These are phyloP conservation scores for Mychonastes homosphaera DNA, from an alignment of 139 green algal genomes.

Conservation along the genomic window DNA sequence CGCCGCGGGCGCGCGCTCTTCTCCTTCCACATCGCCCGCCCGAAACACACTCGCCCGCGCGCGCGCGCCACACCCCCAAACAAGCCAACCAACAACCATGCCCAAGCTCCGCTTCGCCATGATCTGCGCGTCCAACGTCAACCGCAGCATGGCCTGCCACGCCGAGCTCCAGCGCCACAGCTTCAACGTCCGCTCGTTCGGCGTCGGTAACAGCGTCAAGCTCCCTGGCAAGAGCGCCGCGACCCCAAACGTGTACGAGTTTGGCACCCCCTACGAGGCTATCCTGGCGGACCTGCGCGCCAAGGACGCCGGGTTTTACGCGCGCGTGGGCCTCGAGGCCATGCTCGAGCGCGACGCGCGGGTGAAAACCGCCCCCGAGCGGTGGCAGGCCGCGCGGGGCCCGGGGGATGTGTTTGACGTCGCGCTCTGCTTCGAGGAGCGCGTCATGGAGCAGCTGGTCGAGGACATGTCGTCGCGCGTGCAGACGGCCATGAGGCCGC, in stretches of 20 bases:
- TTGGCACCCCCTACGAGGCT: slow-evolving; percentile 69
- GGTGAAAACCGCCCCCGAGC: slow-evolving; percentile 71
- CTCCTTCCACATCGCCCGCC: too few relatives aligned
- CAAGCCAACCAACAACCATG: too few relatives aligned
- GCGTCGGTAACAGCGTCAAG: slow-evolving; percentile 70
- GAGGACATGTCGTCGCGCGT: slow-evolving; percentile 43
- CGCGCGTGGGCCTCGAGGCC: slow-evolving; percentile 60
- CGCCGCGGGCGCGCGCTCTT: too few relatives aligned
- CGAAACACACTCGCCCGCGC: too few relatives aligned
- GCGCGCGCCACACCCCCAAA: too few relatives aligned
- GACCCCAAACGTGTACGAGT: slow-evolving; percentile 79
- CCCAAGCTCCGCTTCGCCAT: slow-evolving; percentile 56
- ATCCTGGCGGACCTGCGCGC: slow-evolving; percentile 56
- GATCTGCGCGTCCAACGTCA: slow-evolving; percentile 87
- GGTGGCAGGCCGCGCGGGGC: slow-evolving; percentile 59
- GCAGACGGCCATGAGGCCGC: slow-evolving; percentile 27
- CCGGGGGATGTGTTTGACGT: slow-evolving; percentile 52
- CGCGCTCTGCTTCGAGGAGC: slow-evolving; percentile 66
- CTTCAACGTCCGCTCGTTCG: slow-evolving; percentile 63
- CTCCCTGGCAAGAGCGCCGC: slow-evolving; percentile 55
- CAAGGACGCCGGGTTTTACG: slow-evolving; percentile 60
- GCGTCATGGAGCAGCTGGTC: slow-evolving; percentile 53
- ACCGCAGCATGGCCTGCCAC: slow-evolving; percentile 84
- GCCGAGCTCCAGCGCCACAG: slow-evolving; percentile 46
- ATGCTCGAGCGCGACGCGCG: slow-evolving; percentile 78